phyloP scores from a whole-genome alignment of 345 rosid species.

The Eucalyptus microcorys region DNA sequence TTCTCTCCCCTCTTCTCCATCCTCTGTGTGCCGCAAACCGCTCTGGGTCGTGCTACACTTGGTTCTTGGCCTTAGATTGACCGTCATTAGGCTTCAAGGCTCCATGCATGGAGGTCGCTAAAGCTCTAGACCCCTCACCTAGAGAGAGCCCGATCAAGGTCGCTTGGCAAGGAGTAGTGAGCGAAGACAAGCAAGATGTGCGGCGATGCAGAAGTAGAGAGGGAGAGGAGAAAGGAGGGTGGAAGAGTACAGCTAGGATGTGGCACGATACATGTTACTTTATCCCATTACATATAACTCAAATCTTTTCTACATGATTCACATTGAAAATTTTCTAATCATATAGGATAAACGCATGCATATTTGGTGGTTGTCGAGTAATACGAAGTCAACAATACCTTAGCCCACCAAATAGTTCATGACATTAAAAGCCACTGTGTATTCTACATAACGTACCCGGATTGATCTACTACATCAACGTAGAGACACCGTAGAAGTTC shows the following conservation, averaged over 20 bases:
- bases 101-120: neutral
- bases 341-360: neutral
- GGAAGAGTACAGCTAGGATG: neutral
- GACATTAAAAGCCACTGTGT: neutral
- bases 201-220: neutral
- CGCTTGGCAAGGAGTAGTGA: neutral
- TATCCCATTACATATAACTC: neutral
- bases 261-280: neutral
- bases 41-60: neutral
- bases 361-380: neutral
- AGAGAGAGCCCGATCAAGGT: neutral
- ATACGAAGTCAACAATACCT: neutral
- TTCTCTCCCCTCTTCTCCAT: neutral
- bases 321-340: neutral
- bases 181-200: neutral
- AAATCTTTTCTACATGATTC: neutral
- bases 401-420: neutral
- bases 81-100: neutral
- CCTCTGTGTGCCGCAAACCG: neutral
- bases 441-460: neutral
- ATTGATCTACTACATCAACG: neutral
- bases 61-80: neutral
- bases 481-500: neutral
- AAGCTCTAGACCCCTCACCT: neutral
- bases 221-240: neutral